These are phyloP conservation scores for Oryza coarctata DNA, from an alignment of 176 grass and related monocot genomes.

Conservation along the genomic window DNA sequence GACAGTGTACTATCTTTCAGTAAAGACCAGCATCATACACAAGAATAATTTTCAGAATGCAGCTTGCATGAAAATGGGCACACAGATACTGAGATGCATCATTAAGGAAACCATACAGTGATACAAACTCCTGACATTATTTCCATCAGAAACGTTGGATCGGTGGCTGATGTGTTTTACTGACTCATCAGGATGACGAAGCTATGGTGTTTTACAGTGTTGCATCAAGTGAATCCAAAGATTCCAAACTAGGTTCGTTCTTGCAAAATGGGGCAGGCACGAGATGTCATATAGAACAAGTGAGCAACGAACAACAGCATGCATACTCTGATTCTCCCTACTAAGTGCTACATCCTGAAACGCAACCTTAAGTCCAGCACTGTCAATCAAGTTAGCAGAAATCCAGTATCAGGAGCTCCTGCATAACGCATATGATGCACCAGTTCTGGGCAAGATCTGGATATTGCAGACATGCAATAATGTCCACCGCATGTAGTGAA, in stretches of 20 bases:
- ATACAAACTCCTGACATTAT: not conserved
- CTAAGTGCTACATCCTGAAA: constrained; percentile 15
- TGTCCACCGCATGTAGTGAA: not conserved
- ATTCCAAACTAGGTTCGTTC: not conserved
- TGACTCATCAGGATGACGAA: not conserved
- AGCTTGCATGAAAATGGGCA: not conserved
- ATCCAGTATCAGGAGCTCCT: not conserved
- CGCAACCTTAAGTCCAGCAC: not conserved
- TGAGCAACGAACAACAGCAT: not conserved
- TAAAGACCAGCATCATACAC: not conserved
- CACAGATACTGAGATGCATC: no score
- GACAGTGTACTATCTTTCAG: no score
- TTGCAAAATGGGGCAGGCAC: not conserved
- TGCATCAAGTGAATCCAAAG: not conserved
- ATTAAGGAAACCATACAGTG: not conserved
- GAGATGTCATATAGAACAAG: constrained; percentile 16
- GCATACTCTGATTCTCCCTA: constrained; percentile 15
- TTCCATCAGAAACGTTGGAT: not conserved
- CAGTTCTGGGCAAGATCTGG: not conserved
- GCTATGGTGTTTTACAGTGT: constrained; percentile 5
- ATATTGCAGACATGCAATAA: not conserved
- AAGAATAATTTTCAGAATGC: not conserved
- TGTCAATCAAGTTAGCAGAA: not conserved
- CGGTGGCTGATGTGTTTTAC: not conserved
- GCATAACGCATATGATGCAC: not conserved